Base-by-base conservation (phyloP, 495 filamentous ascomycete species). In the Annulohypoxylon stygium region DNA sequence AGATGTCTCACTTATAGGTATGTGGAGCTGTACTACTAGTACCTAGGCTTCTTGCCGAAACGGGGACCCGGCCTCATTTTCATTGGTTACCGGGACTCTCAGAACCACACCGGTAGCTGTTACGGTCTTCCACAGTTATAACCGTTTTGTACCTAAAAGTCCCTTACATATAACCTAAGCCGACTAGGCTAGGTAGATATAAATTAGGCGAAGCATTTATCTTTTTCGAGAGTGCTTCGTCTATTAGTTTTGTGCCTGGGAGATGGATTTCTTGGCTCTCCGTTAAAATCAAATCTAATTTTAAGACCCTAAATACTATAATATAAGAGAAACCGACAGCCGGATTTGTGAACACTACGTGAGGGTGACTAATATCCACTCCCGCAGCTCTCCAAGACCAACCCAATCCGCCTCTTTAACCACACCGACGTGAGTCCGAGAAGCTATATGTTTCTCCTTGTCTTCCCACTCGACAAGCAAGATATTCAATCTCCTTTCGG, bases 281-380 rank as follows among this genome's bases (percentile, higher is more conserved):
- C 0, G 1, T 23, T 23, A 0, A 23, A 23, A 23, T 23, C 20
- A 23, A 23, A 23, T 23, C 20, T 23, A 23, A 23, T 23, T 1
- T 23, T 23, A 23, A 23, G 20, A 11, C 4, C n/a, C 16, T 16
- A 4, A 16, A n/a, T 7, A 16, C 14, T 12, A 16, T 16, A 16
- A 1, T 45, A 16, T 12, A 45, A 4, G 41, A n/a, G 4, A 16
- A 16, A 45, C 4, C n/a, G 3, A 16, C 1, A 45, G 3, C 5
- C 4, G 7, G 16, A 4, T 16, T 45, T 16, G 4, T 4, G 3
- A 45, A 5, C 20, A 1, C 18, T 59, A 59, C 26, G 39, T 16
- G 10, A 67, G 2, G 18, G 67, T 70, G 10, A 65, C 67, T 14
- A 70, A 59, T 43, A 65, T 45, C 43, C 67, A 70, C n/a, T 70